phyloP scores from a whole-genome alignment of 768 basidiomycete genomes.

The Phaeotremella fagi region DNA sequence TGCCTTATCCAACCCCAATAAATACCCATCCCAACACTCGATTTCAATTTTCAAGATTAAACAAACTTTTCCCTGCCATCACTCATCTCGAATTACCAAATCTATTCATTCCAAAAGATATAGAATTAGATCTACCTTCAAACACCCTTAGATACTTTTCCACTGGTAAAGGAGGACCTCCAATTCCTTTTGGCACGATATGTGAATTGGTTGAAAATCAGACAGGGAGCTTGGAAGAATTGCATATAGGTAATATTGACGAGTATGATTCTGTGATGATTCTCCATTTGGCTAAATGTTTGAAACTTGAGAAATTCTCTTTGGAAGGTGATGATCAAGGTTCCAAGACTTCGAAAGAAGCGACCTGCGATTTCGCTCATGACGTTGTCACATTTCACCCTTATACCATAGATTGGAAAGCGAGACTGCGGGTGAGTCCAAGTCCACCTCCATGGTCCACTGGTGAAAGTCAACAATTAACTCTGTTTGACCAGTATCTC shows the following conservation, averaged over 20 bases:
- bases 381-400: slow-evolving; percentile 5
- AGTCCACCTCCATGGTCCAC: no score
- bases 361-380: slow-evolving; percentile 16
- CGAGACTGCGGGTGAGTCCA: no score
- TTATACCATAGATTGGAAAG: no score
- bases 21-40: slow-evolving; percentile 2
- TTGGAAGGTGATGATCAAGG: slow-evolving; percentile 8
- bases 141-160: slow-evolving; percentile 17
- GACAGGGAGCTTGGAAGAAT: no score
- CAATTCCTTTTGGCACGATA: slow-evolving; percentile 20
- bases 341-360: slow-evolving; percentile 8
- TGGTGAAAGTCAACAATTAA: no score
- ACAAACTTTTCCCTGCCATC: slow-evolving; percentile 19
- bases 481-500: no score
- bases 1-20: slow-evolving; percentile 17
- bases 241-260: no score
- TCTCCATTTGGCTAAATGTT: slow-evolving; percentile 3
- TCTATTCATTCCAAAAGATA: slow-evolving; percentile 17
- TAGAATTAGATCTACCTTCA: slow-evolving; percentile 7
- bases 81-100: slow-evolving; percentile 28
- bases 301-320: slow-evolving; percentile 16
- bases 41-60: slow-evolving; percentile 19
- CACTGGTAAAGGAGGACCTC: slow-evolving; percentile 18
- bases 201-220: slow-evolving; percentile 15
- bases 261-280: no score